Conservation (phyloP, 306 rosid genomes). For the Quercus cerris region DNA sequence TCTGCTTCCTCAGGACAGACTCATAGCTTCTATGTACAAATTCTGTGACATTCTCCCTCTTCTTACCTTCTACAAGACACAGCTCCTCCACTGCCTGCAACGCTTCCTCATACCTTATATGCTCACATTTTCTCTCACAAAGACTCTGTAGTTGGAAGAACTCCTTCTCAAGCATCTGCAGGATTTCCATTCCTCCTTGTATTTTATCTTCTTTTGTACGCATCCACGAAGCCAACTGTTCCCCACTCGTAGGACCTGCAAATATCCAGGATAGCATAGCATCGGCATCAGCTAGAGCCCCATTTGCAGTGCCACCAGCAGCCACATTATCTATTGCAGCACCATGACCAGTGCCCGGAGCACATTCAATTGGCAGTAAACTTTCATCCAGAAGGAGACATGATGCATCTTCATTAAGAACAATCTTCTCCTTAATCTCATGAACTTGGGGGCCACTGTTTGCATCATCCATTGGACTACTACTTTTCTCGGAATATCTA, state of each 20-base stretch:
- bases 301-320: constrained; percentile 44
- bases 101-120: constrained; percentile 71
- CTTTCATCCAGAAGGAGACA: constrained; percentile 71
- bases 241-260: constrained; percentile 65
- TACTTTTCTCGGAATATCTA: constrained; percentile 61
- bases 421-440: constrained; percentile 68
- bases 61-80: constrained; percentile 78
- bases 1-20: constrained; percentile 69
- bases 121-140: constrained; percentile 84
- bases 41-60: constrained; percentile 61
- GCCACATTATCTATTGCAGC: constrained; percentile 34
- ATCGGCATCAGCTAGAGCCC: constrained; percentile 37
- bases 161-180: constrained; percentile 81
- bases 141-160: constrained; percentile 69
- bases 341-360: constrained; percentile 34
- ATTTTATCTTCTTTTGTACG: constrained; percentile 64
- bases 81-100: constrained; percentile 78
- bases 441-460: constrained; percentile 38
- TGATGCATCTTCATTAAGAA: constrained; percentile 78
- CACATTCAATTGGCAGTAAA: constrained; percentile 45
- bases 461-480: constrained; percentile 45
- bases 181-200: constrained; percentile 62
- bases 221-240: constrained; percentile 75
- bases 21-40: constrained; percentile 67
- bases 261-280: constrained; percentile 76